Percentiles rank a stretch among this genome's conserved stretches.
Evolutionary conservation across 257 asterid species (phyloP).

Genomic region (Anisodus acutangulus): DNA sequence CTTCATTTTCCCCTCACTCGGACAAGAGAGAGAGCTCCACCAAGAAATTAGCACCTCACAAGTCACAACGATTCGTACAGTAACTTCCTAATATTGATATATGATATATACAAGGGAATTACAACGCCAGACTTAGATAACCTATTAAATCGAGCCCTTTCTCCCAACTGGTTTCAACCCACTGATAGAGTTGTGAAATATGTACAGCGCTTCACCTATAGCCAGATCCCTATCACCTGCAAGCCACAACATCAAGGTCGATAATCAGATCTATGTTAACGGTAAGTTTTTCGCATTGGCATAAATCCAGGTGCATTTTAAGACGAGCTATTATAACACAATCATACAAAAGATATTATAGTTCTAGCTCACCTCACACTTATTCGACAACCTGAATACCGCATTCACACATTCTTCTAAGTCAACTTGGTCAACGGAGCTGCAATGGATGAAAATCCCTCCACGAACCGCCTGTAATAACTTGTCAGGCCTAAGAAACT

Average conservation of each 20-base stretch:
- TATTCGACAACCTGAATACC: too few species aligned
- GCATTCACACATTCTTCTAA: too few species aligned
- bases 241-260: neutral
- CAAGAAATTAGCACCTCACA: neutral
- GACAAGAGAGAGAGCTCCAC: neutral
- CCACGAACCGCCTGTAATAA: too few species aligned
- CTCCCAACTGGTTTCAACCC: neutral
- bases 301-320: neutral
- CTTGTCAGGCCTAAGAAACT: too few species aligned
- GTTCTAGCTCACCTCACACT: neutral
- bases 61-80: neutral
- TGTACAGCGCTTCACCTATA: neutral
- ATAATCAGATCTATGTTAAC: neutral
- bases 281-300: neutral
- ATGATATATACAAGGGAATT: neutral
- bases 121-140: neutral
- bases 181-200: neutral
- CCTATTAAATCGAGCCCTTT: neutral
- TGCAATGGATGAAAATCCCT: too few species aligned
- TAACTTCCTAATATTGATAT: neutral
- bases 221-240: neutral
- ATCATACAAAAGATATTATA: slow-evolving; percentile 11
- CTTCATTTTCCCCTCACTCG: neutral
- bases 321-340: neutral
- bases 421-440: too few species aligned